Base-by-base conservation (phyloP, 345 rosid species). In the Eucalyptus pauciflora region DNA sequence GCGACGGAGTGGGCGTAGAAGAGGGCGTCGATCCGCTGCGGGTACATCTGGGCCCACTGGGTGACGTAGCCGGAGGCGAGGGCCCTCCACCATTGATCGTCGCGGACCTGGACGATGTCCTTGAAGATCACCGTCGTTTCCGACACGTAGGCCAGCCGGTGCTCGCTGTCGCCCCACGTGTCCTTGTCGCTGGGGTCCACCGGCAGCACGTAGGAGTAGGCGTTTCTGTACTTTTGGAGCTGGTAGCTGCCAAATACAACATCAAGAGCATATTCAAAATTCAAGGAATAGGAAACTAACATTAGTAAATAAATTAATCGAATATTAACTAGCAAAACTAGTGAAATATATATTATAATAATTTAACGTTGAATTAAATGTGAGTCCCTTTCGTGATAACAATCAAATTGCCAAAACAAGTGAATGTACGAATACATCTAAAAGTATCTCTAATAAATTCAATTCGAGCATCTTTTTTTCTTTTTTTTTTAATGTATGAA, bases 81-180 rank as follows among this genome's bases (percentile, higher is more conserved):
- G 45, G 98, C 98, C 88, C 90, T 96, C 99, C 99, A 98, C 99
- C 99, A 98, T 86, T 98, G 99, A 60, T 98, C 97, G 79, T 98
- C 99, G 60, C 99, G 91, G 37, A 98, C 98, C 90, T 97, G 98
- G 29, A 98, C 98, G 71, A 95, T 89, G 93, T 97, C 99, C 88
- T 96, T 98, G 96, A 98, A 98, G 51, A 98, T 98, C 16, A 97
- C 99, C 1, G 99, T 98, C 49, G 99, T 98, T 90, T 98, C 99
- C 1, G 99, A 95, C 8, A 97, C 97, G 83, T 97, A 98, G 24
- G 99, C 99, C 54, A 98, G 96, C 71, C 99, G 94, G 79, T 98
- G 99, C 87, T 98, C 99, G 88, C 99, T 97, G 88, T 98, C 99
- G 54, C 99, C 99, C 99, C 99, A 97, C 13, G 99, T 97, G 90